Evolutionary conservation across 2,329 filamentous ascomycete genomes (phyloP), one percentile per base, ranked within the genome.

Genomic region (Curvularia verruculosa): DNA sequence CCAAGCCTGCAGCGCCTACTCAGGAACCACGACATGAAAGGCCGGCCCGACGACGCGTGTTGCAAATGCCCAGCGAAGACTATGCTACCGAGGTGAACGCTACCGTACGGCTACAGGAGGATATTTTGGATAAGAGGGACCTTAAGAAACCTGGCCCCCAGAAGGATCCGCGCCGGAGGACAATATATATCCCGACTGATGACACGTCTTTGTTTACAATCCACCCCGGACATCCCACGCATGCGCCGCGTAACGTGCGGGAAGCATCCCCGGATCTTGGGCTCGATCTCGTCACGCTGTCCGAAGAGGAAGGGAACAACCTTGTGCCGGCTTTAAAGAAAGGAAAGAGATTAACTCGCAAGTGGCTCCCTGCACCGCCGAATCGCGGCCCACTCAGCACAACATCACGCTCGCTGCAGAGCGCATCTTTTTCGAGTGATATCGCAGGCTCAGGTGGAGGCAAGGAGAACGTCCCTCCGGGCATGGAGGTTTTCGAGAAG

Each of bases 381-480:
- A 83, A 79, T 65, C 78, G 82, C 40, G 77, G 74, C 18, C 83
- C 85, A 3, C 70, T 87, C 49, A 80, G 81, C 34, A 76, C 79
- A 37, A 78, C 73, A 12, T 57, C 67, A 5, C 69, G 68, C 23
- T 68, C 67, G 24, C 57, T 73, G 6, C 82, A 83, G 61, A 78
- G 78, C 45, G 66, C 71, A 7, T 74, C 75, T 4, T 72, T 76
- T 39, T 69, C 72, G 18, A 66, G 75, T 41, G 82, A 86, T 64
- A 68, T 82, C n/a, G 66, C 77, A 56, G 85, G 84, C 23, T 79
- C 79, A 47, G 83, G 83, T 31, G 80, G 80, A 4, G 86, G 86
- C 5, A 89, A 89, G 64, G 86, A 88, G 69, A 89, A 88, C 60
- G 67, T 87, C 5, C 85, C 85, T 13, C 86, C 85, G 1, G 81